Conservation (phyloP, 495 filamentous ascomycete species). For the Penicillium coprophilum region DNA sequence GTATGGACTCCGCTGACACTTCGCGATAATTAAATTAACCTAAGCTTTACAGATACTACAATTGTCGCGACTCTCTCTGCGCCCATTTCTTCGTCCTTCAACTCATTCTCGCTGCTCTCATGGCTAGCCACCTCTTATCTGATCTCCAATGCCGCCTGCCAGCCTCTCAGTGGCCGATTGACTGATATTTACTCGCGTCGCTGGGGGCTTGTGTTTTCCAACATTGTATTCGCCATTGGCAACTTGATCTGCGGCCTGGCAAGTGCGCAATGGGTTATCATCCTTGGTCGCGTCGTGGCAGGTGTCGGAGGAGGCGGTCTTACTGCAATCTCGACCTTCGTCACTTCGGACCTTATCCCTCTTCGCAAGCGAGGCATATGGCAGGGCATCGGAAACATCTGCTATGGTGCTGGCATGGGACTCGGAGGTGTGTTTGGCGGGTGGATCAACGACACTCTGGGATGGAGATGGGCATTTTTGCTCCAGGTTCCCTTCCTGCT, state of each 20-base stretch:
- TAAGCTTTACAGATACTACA: slow-evolving; percentile 58
- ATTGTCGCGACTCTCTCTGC: slow-evolving; percentile 84
- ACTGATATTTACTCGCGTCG: slow-evolving; percentile 87
- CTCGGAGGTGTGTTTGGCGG: slow-evolving; percentile 66
- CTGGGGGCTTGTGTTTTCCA: slow-evolving; percentile 74
- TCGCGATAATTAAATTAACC: background rate
- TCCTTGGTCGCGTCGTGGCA: slow-evolving; percentile 76
- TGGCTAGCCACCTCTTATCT: slow-evolving; percentile 92
- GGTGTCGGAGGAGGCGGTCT: slow-evolving; percentile 86
- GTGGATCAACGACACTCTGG: slow-evolving; percentile 72
- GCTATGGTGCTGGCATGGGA: slow-evolving; percentile 71
- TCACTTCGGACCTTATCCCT: slow-evolving; percentile 80
- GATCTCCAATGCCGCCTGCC: slow-evolving; percentile 84
- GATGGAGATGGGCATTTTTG: slow-evolving; percentile 77
- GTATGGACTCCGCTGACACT: slow-evolving; percentile 28
- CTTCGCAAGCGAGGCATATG: slow-evolving; percentile 77
- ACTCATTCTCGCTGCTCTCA: slow-evolving; percentile 77
- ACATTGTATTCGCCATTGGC: slow-evolving; percentile 74
- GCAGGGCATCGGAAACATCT: slow-evolving; percentile 83
- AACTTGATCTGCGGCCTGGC: slow-evolving; percentile 88
- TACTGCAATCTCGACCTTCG: slow-evolving; percentile 77
- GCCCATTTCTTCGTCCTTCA: slow-evolving; percentile 82
- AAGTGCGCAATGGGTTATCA: slow-evolving; percentile 64
- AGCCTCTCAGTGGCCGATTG: slow-evolving; percentile 79
- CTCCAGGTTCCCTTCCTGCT: slow-evolving; percentile 69